These are phyloP conservation scores for Didymella arachidicola DNA, from an alignment of 2,329 filamentous ascomycete genomes.

Conservation along the genomic window DNA sequence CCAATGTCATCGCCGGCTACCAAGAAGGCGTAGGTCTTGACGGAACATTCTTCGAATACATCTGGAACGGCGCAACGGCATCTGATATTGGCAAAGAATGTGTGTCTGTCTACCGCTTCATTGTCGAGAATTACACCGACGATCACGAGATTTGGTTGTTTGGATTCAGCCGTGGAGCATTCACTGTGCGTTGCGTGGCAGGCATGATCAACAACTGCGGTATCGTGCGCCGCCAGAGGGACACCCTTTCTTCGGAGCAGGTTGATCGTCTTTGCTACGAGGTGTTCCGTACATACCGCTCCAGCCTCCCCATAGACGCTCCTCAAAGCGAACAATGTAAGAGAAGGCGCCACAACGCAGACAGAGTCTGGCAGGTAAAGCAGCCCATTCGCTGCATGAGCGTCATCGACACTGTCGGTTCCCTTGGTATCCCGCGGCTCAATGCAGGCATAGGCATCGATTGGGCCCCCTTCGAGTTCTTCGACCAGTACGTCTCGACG, in stretches of 20 bases:
- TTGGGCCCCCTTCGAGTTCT: conserved; percentile 49
- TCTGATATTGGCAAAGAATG: conserved; percentile 49
- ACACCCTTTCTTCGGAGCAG: conserved; percentile 17
- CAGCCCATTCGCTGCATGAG: conserved; percentile 46
- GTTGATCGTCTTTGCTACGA: conserved; percentile 40
- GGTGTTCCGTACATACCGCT: conserved; percentile 46
- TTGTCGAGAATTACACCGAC: conserved; percentile 44
- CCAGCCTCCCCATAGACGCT: conserved; percentile 36
- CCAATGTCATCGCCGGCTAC: conserved; percentile 44
- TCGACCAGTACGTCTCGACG: conserved; percentile 44
- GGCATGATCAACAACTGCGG: conserved; percentile 56
- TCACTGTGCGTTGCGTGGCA: conserved; percentile 53
- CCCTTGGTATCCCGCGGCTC: conserved; percentile 44
- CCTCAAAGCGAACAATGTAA: conserved; percentile 36
- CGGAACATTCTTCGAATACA: conserved; percentile 47
- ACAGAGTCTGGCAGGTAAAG: conserved; percentile 40
- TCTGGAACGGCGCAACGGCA: conserved; percentile 49
- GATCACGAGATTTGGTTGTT: conserved; percentile 56
- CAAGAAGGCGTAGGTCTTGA: conserved; percentile 50
- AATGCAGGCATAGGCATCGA: conserved; percentile 48
- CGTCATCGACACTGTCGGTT: conserved; percentile 47
- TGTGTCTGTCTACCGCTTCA: conserved; percentile 46
- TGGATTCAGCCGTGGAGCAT: conserved; percentile 58
- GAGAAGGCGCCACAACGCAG: conserved; percentile 26
- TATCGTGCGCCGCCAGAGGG: conserved; percentile 41